Base-by-base conservation (phyloP, 2,329 filamentous ascomycete genomes). In the Penicillium frequentans region DNA sequence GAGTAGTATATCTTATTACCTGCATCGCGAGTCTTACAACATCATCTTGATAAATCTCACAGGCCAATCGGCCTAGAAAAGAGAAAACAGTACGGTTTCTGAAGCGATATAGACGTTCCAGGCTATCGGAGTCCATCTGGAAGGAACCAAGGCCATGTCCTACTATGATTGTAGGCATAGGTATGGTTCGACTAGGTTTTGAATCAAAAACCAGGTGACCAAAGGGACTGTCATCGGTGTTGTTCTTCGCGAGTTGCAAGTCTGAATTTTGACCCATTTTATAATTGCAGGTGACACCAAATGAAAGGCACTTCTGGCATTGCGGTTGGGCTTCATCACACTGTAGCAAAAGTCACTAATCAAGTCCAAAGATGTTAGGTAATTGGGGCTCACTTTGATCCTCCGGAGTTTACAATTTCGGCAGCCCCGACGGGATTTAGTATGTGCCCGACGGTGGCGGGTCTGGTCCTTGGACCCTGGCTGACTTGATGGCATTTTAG, bases 361-460 rank as follows among this genome's bases (percentile, higher is more conserved):
- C 10, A 42, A 23, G 19, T 2, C 33, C 14, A 16, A 84, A 52
- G 27, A 50, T 14, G 39, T 1, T 19, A 27, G 26, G 35, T 27
- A 33, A 49, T 31, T 16, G 16, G 56, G 27, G 58, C 55, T 37
- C 48, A 64, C 53, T 50, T 59, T 54, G 31, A 64, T 60, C 44
- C 55, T 49, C n/a, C 55, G 52, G 37, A 58, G 58, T 70, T 66
- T 67, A 67, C 84, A 86, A 61, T 85, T 85, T 3, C 77, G 77
- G 61, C 83, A 85, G 2, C 83, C 83, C 14, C 74, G 71, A 19
- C 81, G 74, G 1, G 82, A 85, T 63, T 85, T 85, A 23, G 73
- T 80, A 61, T 86, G 83, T 2, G 46, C 21, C 13, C 59, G 62
- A 33, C 63, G 64, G 39, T 49, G 57, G 11, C n/a, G 59, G 31